phyloP scores from a whole-genome alignment of 495 filamentous ascomycete species.

The Daldinia caldariorum region DNA sequence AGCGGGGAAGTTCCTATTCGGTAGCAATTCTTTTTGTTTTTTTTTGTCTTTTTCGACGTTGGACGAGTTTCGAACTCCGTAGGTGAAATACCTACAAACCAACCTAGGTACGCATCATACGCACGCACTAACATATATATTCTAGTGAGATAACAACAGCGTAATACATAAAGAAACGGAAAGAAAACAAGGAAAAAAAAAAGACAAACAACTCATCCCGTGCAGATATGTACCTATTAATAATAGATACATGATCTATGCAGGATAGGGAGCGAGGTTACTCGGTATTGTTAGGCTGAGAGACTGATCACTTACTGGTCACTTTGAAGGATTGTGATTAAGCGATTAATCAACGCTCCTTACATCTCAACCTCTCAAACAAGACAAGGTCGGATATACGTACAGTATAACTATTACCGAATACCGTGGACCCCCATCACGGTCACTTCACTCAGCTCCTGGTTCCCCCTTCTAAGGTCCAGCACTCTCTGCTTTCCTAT shows the following conservation, averaged over 20 bases:
- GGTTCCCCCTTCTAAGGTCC: conserved; percentile 14
- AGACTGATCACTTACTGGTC: conserved; percentile 1
- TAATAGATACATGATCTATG: conserved; percentile 23
- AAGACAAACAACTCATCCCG: not conserved
- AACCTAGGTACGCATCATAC: not conserved
- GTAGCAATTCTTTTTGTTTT: conserved; percentile 12
- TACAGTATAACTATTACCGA: conserved; percentile 42
- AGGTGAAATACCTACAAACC: conserved; percentile 4
- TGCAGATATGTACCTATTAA: not conserved
- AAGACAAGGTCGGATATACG: conserved; percentile 25
- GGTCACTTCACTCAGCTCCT: conserved; percentile 15
- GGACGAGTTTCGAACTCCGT: conserved; percentile 34
- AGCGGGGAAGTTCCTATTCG: conserved; percentile 44
- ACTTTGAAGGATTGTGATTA: conserved; percentile 42
- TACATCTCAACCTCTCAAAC: conserved; percentile 1
- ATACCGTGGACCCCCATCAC: conserved; percentile 41
- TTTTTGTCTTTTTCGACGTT: conserved; percentile 29
- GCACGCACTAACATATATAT: not conserved
- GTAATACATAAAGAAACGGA: not conserved
- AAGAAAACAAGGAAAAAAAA: conserved; percentile 1
- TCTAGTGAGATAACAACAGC: not conserved
- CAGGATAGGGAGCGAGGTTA: conserved; percentile 30
- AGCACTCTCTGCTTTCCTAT: conserved; percentile 5
- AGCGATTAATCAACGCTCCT: conserved; percentile 30
- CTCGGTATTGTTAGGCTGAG: conserved; percentile 11